A percentile compares a stretch with the other conserved stretches of the same genome.
phyloP scores from a whole-genome alignment of 768 basidiomycete species.

The Lactarius evosmus region DNA sequence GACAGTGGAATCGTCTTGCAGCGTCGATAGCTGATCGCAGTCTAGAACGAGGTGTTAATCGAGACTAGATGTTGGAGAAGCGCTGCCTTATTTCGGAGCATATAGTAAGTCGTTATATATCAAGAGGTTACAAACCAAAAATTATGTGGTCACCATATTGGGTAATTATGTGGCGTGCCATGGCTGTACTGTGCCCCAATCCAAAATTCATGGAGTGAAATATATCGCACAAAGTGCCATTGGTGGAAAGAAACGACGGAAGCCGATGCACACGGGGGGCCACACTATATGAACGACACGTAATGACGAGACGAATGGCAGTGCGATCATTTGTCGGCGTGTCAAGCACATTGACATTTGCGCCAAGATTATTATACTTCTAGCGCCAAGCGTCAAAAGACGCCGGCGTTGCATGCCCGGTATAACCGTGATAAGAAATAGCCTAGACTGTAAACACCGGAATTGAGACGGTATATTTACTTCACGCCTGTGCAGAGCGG shows the following conservation, averaged over 20 bases:
- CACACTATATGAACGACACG: conserved; percentile 1
- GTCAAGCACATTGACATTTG: conserved; percentile 10
- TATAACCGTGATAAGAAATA: not conserved
- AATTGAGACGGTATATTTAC: not conserved
- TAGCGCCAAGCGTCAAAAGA: not conserved
- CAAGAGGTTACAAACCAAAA: not conserved
- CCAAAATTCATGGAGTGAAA: not conserved
- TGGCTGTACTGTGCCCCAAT: too few species aligned
- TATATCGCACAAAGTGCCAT: too few species aligned
- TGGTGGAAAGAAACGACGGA: not conserved
- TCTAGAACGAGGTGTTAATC: too few species aligned
- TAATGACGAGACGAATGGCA: not conserved
- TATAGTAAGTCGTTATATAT: too few species aligned
- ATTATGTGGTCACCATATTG: too few species aligned
- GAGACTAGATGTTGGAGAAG: not conserved
- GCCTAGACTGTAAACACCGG: not conserved
- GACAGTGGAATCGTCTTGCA: too few species aligned
- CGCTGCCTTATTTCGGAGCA: not conserved
- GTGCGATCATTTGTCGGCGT: not conserved
- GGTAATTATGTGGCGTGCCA: too few species aligned
- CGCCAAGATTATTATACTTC: not conserved
- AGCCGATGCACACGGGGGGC: not conserved
- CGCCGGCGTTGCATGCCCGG: not conserved
- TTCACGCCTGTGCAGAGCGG: not conserved
- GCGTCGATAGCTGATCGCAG: too few species aligned